Conservation (phyloP, 2,329 filamentous ascomycete species). For the Monilinia fructigena region DNA sequence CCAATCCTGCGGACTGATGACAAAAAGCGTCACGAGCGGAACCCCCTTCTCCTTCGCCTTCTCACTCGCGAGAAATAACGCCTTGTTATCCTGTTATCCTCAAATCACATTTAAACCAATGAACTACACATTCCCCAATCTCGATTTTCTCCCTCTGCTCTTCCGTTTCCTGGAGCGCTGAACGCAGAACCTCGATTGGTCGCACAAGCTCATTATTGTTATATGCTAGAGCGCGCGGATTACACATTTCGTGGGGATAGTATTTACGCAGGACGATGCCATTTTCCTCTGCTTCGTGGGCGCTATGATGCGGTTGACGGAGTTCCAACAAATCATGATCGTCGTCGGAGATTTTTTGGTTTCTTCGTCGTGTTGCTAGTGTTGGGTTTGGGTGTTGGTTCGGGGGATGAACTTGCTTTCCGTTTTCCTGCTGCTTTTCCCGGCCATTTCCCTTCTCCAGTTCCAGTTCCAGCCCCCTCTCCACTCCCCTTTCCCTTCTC, state of each 20-base stretch:
- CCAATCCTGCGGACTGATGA: constrained; percentile 80
- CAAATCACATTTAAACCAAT: constrained; percentile 90
- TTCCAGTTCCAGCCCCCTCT: too few relatives aligned
- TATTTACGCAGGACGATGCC: constrained; percentile 70
- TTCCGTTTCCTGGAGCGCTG: constrained; percentile 61
- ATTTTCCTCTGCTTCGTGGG: constrained; percentile 48
- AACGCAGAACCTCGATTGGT: constrained; percentile 67
- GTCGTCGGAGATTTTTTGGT: too few relatives aligned
- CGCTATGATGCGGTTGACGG: constrained; percentile 33
- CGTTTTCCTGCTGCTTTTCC: constrained; percentile 29
- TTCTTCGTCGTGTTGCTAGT: too few relatives aligned
- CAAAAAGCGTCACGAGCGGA: constrained; percentile 73
- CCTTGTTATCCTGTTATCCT: constrained; percentile 70
- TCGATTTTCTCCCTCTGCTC: constrained; percentile 51
- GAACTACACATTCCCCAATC: constrained; percentile 65
- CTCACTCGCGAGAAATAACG: constrained; percentile 63
- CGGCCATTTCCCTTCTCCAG: neutral
- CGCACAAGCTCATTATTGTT: constrained; percentile 65
- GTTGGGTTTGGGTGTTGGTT: neutral
- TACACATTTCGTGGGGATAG: constrained; percentile 86
- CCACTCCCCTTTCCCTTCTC: neutral
- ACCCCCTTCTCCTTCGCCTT: constrained; percentile 66
- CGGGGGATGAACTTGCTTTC: constrained; percentile 27
- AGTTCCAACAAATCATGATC: constrained; percentile 12
- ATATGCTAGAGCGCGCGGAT: constrained; percentile 73